phyloP scores from a whole-genome alignment of 1,284 basidiomycete genomes.

The Tausonia pullulans region DNA sequence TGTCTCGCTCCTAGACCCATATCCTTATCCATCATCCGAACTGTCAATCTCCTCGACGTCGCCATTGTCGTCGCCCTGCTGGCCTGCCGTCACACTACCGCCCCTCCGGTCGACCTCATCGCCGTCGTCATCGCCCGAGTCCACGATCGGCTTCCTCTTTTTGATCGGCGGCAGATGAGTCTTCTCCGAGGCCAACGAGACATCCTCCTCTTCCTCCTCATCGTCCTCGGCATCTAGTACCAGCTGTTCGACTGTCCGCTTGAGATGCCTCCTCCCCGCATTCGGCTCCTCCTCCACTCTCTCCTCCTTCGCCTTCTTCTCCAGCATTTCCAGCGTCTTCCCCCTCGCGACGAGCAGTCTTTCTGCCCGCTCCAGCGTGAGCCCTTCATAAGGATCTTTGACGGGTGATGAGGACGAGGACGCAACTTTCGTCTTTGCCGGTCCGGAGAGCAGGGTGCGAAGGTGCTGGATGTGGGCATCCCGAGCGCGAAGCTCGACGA shows the following conservation, averaged over 20 bases:
- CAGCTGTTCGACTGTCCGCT: neutral
- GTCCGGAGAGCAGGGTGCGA: slow-evolving; percentile 19
- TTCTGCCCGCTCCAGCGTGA: slow-evolving; percentile 25
- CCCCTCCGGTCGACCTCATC: too few species aligned
- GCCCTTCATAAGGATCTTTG: neutral
- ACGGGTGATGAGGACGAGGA: neutral
- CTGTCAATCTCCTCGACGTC: too few species aligned
- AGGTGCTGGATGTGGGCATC: slow-evolving; percentile 28
- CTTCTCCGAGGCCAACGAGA: neutral
- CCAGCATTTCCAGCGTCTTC: slow-evolving; percentile 26
- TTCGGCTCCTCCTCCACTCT: neutral
- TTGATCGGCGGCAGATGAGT: neutral
- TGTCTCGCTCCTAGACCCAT: too few species aligned
- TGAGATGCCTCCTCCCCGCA: neutral
- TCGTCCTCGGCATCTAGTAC: neutral
- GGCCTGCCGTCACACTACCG: too few species aligned
- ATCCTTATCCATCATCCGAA: too few species aligned
- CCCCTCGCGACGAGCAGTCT: slow-evolving; percentile 27
- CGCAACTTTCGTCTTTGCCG: neutral
- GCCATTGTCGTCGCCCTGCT: too few species aligned
- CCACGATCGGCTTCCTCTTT: neutral
- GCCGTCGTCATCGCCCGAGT: too few species aligned
- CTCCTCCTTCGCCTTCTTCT: slow-evolving; percentile 19
- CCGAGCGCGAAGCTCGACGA: slow-evolving; percentile 22
- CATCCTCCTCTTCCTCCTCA: neutral